These are phyloP conservation scores for Scleroderma citrinum DNA, from an alignment of 768 basidiomycete genomes.

Conservation along the genomic window DNA sequence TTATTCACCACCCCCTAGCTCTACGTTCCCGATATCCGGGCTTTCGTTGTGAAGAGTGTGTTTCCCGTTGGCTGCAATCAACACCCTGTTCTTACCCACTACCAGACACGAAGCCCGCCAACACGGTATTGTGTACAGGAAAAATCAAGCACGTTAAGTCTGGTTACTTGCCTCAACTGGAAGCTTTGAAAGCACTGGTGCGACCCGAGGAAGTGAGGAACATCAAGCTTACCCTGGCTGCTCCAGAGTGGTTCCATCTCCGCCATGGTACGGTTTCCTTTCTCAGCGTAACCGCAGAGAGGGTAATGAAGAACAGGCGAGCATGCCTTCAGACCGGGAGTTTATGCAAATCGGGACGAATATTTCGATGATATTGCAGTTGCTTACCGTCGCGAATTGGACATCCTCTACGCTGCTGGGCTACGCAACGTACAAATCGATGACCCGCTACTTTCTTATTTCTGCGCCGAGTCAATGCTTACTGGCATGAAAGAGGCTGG, in stretches of 20 bases:
- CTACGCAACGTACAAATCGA: constrained; percentile 41
- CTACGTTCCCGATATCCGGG: constrained; percentile 21
- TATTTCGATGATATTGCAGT: constrained; percentile 46
- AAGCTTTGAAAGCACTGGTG: constrained; percentile 52
- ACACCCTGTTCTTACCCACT: not conserved
- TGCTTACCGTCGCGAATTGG: constrained; percentile 42
- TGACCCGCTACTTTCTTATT: constrained; percentile 50
- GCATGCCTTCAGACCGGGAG: constrained; percentile 15
- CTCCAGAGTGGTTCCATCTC: constrained; percentile 69
- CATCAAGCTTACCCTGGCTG: constrained; percentile 67
- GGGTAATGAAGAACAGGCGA: constrained; percentile 9
- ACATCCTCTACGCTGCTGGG: constrained; percentile 39
- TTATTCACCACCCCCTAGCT: constrained; percentile 9
- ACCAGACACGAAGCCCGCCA: constrained; percentile 16
- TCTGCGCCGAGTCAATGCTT: constrained; percentile 54
- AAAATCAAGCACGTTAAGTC: constrained; percentile 59
- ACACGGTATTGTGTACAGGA: constrained; percentile 34
- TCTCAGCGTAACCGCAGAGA: too few relatives aligned
- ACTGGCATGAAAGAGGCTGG: constrained; percentile 54
- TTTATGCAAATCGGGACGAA: constrained; percentile 26
- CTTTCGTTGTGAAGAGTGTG: constrained; percentile 17
- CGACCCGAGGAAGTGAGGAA: constrained; percentile 55
- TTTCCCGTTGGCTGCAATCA: not conserved
- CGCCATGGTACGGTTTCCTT: constrained; percentile 43
- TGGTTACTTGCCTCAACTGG: constrained; percentile 61